These are phyloP conservation scores for Tolypocladium pustulatum DNA, from an alignment of 2,329 filamentous ascomycete genomes.

Conservation along the genomic window DNA sequence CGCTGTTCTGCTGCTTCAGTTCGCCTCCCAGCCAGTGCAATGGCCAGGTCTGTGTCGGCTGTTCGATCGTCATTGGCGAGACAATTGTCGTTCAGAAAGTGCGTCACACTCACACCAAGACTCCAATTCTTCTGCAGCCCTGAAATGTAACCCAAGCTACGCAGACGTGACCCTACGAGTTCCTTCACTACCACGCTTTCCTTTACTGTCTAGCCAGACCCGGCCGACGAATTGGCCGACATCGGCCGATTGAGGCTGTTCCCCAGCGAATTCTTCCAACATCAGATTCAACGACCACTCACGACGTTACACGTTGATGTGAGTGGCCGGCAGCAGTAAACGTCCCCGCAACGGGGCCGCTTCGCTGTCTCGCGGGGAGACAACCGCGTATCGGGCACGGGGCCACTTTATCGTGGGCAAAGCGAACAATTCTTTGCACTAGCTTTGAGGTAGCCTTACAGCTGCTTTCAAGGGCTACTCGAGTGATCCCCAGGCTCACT, in stretches of 20 bases:
- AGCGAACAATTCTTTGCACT: not conserved
- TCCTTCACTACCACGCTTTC: not conserved
- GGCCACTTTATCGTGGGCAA: not conserved
- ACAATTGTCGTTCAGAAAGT: not conserved
- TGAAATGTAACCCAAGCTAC: not conserved
- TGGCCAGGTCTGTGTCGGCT: not conserved
- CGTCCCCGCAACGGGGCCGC: not conserved
- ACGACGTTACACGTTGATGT: not conserved
- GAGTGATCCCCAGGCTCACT: not conserved
- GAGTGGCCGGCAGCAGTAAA: not conserved
- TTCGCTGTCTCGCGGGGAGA: not conserved
- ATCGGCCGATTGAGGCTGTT: not conserved
- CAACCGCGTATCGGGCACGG: not conserved
- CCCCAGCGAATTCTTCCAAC: not conserved
- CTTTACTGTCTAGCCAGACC: not conserved
- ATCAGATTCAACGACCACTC: not conserved
- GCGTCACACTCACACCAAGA: not conserved
- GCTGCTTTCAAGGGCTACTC: not conserved
- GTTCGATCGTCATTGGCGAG: not conserved
- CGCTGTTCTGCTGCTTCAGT: not conserved
- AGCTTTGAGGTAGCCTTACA: not conserved
- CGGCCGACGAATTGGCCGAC: not conserved
- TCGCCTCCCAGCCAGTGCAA: not conserved
- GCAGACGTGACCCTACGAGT: not conserved
- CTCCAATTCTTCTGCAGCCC: not conserved